Evolutionary conservation across 2,329 filamentous ascomycete genomes (phyloP), one percentile per base, ranked within the genome.

Genomic region (Beauveria sp.): DNA sequence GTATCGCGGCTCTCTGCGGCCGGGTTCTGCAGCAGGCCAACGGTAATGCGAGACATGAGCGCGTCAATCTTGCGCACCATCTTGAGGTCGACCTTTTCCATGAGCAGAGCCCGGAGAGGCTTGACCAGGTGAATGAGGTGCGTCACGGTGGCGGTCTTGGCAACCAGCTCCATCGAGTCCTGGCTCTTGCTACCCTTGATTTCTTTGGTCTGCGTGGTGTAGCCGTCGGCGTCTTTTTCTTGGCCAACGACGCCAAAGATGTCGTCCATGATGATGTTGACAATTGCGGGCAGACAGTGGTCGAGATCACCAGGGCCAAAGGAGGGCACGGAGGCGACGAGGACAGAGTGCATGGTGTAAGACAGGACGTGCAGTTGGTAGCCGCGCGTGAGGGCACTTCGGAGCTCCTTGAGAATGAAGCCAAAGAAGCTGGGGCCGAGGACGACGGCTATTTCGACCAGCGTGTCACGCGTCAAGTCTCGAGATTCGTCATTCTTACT

Each of bases 131-230:
- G 84, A 53, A 88, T 85, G 6, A 97, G 81, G 61, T 87, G 85
- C 56, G 76, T 79, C 26, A 97, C 80, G 1, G 92, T 93, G 2
- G 91, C 87, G 53, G 87, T 92, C 69, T 88, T 90, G 28, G 94
- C 89, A 65, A 97, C 81, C 18, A 97, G 80, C 72, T 97, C 93
- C 87, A 97, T 96, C 0, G 94, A 96, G 70, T 99, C 96, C 69
- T 92, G 96, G 71, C 92, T 97, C 79, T 97, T 99, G 79, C 90
- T 97, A 73, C 90, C 94, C 78, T 96, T 97, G 61, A 99, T 88
- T 75, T 99, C 94, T 74, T 96, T 96, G 88, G 96, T 97, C 73
- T 93, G 90, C 71, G 87, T 96, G 61, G 89, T 88, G 72, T 99
- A 99, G 58, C 92, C 94, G 67, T 97, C 92, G 0, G 93, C 93